Evolutionary conservation across 2,329 filamentous ascomycete genomes (phyloP).

Genomic region (Cytospora leucostoma): DNA sequence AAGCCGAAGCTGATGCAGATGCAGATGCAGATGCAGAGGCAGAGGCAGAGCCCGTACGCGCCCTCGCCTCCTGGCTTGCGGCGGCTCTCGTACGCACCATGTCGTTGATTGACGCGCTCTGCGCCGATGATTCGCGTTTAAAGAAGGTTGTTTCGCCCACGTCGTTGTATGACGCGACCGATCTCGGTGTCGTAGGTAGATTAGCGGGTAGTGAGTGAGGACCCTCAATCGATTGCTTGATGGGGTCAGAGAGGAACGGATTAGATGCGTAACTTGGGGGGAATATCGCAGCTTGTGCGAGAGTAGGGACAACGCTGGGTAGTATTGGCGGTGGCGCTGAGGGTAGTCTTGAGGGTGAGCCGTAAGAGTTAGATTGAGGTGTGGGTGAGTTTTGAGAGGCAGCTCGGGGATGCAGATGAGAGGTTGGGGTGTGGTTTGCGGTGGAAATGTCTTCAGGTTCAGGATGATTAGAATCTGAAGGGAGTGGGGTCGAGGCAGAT

Average conservation of each 20-base stretch:
- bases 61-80: neutral
- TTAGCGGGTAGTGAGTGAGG: constrained; percentile 16
- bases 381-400: constrained; percentile 10
- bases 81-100: constrained; percentile 4
- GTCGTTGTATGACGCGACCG: constrained; percentile 25
- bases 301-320: constrained; percentile 7
- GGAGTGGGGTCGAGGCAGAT: constrained; percentile 1
- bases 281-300: constrained; percentile 12
- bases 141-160: constrained; percentile 22
- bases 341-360: constrained; percentile 13
- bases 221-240: constrained; percentile 26
- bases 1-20: no score
- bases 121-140: constrained; percentile 26
- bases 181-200: constrained; percentile 21
- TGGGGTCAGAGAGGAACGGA: constrained; percentile 21
- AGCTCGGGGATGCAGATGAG: constrained; percentile 5
- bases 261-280: constrained; percentile 16
- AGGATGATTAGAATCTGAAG: constrained; percentile 14
- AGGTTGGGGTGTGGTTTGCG: constrained; percentile 9
- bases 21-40: neutral
- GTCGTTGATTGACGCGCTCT: constrained; percentile 16
- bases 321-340: constrained; percentile 3
- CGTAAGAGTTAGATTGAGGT: constrained; percentile 14
- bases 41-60: constrained; percentile 12
- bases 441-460: constrained; percentile 12